Conservation (phyloP, 1,139 yeast species). For the Kodamaea fungicola region DNA sequence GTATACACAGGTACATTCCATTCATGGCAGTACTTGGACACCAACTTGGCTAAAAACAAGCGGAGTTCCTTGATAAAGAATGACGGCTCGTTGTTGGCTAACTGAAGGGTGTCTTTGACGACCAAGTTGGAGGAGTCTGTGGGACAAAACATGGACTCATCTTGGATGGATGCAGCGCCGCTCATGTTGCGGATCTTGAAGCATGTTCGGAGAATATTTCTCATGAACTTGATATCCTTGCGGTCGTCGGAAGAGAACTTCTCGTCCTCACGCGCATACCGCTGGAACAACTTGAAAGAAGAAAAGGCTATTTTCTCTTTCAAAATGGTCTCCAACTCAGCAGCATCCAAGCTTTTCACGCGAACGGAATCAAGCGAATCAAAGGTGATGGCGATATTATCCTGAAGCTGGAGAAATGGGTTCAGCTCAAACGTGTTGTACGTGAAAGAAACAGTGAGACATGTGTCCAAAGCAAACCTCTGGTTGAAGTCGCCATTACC, state of each 20-base stretch:
- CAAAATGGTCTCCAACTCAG: constrained; percentile 25
- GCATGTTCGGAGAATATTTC: constrained; percentile 30
- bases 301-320: constrained; percentile 25
- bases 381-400: constrained; percentile 25
- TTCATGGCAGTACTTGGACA: constrained; percentile 21
- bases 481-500: constrained; percentile 8
- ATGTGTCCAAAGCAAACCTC: constrained; percentile 19
- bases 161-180: constrained; percentile 23
- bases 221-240: constrained; percentile 33
- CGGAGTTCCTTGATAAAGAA: constrained; percentile 29
- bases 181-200: constrained; percentile 30
- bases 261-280: constrained; percentile 2
- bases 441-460: constrained; percentile 36
- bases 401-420: constrained; percentile 27
- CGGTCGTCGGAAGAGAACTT: constrained; percentile 23
- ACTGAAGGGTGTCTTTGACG: background rate
- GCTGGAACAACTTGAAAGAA: constrained; percentile 29
- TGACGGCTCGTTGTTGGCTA: background rate
- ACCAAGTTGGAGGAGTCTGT: constrained; percentile 6
- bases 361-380: constrained; percentile 23
- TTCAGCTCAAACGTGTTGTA: constrained; percentile 32
- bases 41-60: constrained; percentile 23
- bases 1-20: constrained; percentile 28
- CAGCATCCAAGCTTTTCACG: constrained; percentile 20
- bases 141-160: background rate